Percentiles rank a stretch among this genome's conserved stretches.
Conservation (phyloP, 257 asterid genomes). For the Osmanthus fragrans region DNA sequence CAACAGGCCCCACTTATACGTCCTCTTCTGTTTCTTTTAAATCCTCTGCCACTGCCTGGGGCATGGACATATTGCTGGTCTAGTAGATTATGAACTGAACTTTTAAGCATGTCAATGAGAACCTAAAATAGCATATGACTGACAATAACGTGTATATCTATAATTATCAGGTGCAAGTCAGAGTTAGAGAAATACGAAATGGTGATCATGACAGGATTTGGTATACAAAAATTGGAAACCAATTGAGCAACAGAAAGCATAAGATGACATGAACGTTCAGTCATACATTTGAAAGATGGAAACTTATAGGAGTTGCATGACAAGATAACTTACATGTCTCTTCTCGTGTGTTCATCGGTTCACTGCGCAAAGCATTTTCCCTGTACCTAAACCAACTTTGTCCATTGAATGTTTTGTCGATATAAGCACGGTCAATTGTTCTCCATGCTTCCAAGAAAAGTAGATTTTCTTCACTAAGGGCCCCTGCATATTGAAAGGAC, state of each 20-base stretch:
- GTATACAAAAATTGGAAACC: neutral
- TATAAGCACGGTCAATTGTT: conserved; percentile 90
- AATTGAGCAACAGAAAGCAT: neutral
- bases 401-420: conserved; percentile 92
- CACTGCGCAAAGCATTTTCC: conserved; percentile 85
- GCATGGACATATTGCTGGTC: neutral
- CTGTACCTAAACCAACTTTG: conserved; percentile 99
- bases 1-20: neutral
- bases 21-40: neutral
- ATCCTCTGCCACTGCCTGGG: neutral
- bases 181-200: neutral
- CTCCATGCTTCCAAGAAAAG: conserved; percentile 99
- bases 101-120: neutral
- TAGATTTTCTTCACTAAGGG: conserved; percentile 87
- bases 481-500: conserved; percentile 50
- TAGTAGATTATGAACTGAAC: neutral
- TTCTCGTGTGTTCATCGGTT: conserved; percentile 90
- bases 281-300: conserved; percentile 2
- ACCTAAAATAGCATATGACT: neutral
- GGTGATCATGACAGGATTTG: neutral
- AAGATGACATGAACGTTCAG: conserved; percentile 2
- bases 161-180: neutral
- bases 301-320: conserved; percentile 10
- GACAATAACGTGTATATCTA: neutral
- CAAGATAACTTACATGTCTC: conserved; percentile 74